Base-by-base conservation (phyloP, 306 rosid genomes). In the Morella rubra region DNA sequence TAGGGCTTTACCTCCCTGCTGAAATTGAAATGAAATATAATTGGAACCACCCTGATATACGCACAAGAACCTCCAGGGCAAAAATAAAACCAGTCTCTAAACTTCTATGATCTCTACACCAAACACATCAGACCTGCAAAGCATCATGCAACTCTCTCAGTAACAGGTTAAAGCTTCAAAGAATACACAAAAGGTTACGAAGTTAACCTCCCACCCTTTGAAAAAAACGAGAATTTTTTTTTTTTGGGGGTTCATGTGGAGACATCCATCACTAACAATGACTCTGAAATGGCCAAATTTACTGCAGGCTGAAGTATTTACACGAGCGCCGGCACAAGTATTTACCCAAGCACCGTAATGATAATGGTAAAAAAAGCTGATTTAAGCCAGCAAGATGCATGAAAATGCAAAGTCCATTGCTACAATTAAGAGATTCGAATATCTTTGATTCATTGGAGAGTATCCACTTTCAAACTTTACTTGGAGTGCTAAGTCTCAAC, bases 51-150 rank as follows among this genome's bases (percentile, higher is more conserved):
- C 55, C 55, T 51, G 64, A 47, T 66, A 67, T 45, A 52, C 74
- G 24, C 62, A 44, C 54, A 69, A 64, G 16, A 77, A 46, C 73
- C 76, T 79, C 74, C 76, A 49, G 71, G 62, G 77, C 76, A 80
- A 85, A 83, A 46, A 60, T 18, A 32, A 49, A 50, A 47, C 80
- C 16, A 27, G 67, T 70, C 70, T 71, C 73, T 77, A 73, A 15
- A 79, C 55, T 77, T 69, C 79, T 71, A 50, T 44, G 74, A 72
- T 54, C 76, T 75, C 32, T 74, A 24, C 78, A 61, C 68, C 73
- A 71, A 77, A 46, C 73, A 44, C 55, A 47, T 62, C 77, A 79
- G 66, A 69, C 83, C 96, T 91, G 90, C 81, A 79, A 79, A 82
- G 76, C 76, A 55, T 51, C 60, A 52, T 8, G 51, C 60, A 75